Conservation (phyloP, 176 grass and related monocot genomes). For the Carex scoparia region DNA sequence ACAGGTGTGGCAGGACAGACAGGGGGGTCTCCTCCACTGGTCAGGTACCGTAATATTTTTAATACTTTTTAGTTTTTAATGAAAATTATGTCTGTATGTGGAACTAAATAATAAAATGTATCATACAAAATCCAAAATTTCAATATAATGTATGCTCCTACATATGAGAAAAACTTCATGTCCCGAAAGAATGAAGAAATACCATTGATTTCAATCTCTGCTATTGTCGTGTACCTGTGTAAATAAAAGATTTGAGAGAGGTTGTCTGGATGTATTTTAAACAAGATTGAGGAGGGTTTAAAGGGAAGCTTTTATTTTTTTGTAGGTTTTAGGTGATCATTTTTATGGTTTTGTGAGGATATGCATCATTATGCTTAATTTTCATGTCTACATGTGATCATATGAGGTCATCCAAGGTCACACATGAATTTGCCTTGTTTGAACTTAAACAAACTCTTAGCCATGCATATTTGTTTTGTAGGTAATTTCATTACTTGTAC, state of each 20-base stretch:
- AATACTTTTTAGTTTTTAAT: not conserved
- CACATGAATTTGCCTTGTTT: not conserved
- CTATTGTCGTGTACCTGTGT: not conserved
- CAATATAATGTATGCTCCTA: not conserved
- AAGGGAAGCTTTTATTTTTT: not conserved
- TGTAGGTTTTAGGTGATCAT: not conserved
- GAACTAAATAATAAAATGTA: not conserved
- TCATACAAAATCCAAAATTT: not conserved
- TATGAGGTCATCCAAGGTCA: not conserved
- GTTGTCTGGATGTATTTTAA: not conserved
- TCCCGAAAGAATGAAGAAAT: not conserved
- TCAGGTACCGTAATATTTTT: conserved; percentile 46
- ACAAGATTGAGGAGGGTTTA: not conserved
- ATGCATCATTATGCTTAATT: not conserved
- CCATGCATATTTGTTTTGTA: conserved; percentile 28
- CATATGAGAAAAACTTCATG: not conserved
- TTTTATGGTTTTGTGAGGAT: not conserved
- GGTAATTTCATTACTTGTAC: conserved; percentile 88
- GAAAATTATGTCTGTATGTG: not conserved
- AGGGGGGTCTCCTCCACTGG: conserved; percentile 89
- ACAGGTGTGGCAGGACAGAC: conserved; percentile 96
- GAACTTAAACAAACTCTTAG: conserved; percentile 4
- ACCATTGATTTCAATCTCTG: not conserved
- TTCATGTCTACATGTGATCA: not conserved
- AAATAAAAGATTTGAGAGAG: not conserved